Base-by-base conservation (phyloP, 176 grass and related monocot genomes). In the Eleusine indica region DNA sequence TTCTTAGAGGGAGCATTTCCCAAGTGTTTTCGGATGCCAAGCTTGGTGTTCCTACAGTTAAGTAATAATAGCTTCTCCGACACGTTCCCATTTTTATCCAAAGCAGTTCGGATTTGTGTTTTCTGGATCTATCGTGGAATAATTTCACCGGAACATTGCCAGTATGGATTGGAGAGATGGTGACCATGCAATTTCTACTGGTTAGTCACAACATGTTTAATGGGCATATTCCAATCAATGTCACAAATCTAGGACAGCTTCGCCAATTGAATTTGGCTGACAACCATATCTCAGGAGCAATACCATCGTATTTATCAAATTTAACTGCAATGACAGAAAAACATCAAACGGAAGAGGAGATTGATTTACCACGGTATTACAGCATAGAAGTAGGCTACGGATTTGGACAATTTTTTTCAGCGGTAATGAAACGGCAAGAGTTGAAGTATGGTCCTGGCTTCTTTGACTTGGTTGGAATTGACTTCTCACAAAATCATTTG, bases 401-500 rank as follows among this genome's bases (percentile, higher is more conserved):
- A 11, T 0, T 53, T 15, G 51, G 12, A 16, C 3, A 4, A 41
- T 6, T 38, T 61, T 65, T 84, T 12, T 72, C 19, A 30, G 8
- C 57, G 12, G 43, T 44, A 9, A 74, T 72, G 4, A 86, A 87
- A 29, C 80, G 80, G 0, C 46, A 70, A 70, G 5, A 76, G 7
- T 3, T 57, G 17, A 16, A 69, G 41, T 79, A 41, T 12, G 51
- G 30, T 46, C 32, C 3, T 0, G 17, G 28, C 4, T n/a, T 28
- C 3, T 76, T 25, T 60, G 0, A 9, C 0, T 14, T 74, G 7
- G 53, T 9, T 8, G 80, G 32, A 30, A 54, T 91, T 1, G 80
- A 91, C 42, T n/a, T 91, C 8, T 91, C 89, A n/a, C 25, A 8
- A 30, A 91, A 91, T 60, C 48, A 74, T 2, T 30, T 91, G 35